phyloP scores from a whole-genome alignment of 2,329 filamentous ascomycete genomes.

The Fusarium pseudoanthophilum region DNA sequence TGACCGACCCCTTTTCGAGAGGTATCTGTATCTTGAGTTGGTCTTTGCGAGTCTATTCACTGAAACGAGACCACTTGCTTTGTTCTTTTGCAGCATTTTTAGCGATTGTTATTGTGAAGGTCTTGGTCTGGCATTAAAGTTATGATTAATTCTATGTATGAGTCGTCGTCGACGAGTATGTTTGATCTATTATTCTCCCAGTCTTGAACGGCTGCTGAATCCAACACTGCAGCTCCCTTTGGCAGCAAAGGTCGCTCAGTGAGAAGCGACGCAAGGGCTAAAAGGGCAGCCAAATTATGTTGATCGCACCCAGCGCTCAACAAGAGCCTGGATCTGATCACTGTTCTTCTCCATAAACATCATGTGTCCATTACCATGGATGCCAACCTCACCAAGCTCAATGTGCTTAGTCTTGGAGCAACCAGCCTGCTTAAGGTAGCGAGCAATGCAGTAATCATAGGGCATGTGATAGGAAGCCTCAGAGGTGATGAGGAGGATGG shows the following conservation, averaged over 20 bases:
- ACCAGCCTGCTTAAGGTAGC: slow-evolving; percentile 32
- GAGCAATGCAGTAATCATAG: slow-evolving; percentile 36
- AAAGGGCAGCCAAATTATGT: neutral
- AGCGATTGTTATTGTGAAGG: neutral
- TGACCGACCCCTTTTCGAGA: neutral
- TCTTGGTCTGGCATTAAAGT: neutral
- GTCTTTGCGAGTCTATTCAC: neutral
- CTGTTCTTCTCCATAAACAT: slow-evolving; percentile 42
- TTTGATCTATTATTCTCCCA: neutral
- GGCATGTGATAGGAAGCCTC: slow-evolving; percentile 38
- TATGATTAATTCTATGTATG: neutral
- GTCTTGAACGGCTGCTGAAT: neutral
- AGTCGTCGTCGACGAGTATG: neutral
- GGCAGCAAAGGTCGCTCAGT: fast-evolving
- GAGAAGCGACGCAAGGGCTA: neutral
- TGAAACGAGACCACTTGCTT: neutral
- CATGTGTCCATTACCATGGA: slow-evolving; percentile 40
- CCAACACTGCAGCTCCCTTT: fast-evolving
- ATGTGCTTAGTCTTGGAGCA: slow-evolving; percentile 34
- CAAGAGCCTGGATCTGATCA: slow-evolving; percentile 3
- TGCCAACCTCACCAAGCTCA: slow-evolving; percentile 31
- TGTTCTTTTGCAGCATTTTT: neutral
- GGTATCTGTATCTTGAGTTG: neutral
- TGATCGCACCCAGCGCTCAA: neutral
- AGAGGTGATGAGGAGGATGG: slow-evolving; percentile 32